A percentile compares a stretch with the other conserved stretches of the same genome.
Evolutionary conservation across 345 rosid genomes (phyloP).

Genomic region (Sisymbrium irio): DNA sequence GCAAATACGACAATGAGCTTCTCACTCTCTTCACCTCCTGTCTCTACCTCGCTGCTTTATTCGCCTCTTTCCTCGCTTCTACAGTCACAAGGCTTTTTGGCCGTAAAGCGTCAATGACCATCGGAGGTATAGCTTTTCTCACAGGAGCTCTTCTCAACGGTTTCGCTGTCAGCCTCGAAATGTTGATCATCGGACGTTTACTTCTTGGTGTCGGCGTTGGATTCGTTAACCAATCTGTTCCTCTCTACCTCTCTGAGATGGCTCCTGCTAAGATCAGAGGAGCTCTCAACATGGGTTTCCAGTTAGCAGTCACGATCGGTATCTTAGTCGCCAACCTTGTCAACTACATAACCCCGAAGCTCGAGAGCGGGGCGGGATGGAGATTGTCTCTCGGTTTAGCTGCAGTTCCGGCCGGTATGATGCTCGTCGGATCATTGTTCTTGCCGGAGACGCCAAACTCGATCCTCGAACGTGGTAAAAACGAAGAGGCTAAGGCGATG

Average conservation of each 20-base stretch:
- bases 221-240: slow-evolving; percentile 45
- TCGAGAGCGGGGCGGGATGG: slow-evolving; percentile 37
- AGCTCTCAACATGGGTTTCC: slow-evolving; percentile 39
- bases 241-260: slow-evolving; percentile 47
- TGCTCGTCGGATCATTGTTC: slow-evolving; percentile 20
- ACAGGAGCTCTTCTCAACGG: slow-evolving; percentile 46
- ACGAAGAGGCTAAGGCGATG: slow-evolving; percentile 27
- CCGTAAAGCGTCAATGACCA: slow-evolving; percentile 36
- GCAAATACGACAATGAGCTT: slow-evolving; percentile 42
- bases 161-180: slow-evolving; percentile 34
- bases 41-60: slow-evolving; percentile 43
- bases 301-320: slow-evolving; percentile 38
- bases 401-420: slow-evolving; percentile 37
- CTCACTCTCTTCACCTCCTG: slow-evolving; percentile 48
- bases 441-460: slow-evolving; percentile 51
- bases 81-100: slow-evolving; percentile 29
- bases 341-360: slow-evolving; percentile 29
- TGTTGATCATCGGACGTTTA: slow-evolving; percentile 47
- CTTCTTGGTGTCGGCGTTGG: slow-evolving; percentile 51
- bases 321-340: slow-evolving; percentile 38
- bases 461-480: slow-evolving; percentile 40
- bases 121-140: slow-evolving; percentile 40
- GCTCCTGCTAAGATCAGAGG: slow-evolving; percentile 44
- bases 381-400: slow-evolving; percentile 41
- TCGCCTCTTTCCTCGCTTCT: slow-evolving; percentile 37